Base-by-base conservation (phyloP, 2,329 filamentous ascomycete genomes). In the Monosporascus cannonballus region DNA sequence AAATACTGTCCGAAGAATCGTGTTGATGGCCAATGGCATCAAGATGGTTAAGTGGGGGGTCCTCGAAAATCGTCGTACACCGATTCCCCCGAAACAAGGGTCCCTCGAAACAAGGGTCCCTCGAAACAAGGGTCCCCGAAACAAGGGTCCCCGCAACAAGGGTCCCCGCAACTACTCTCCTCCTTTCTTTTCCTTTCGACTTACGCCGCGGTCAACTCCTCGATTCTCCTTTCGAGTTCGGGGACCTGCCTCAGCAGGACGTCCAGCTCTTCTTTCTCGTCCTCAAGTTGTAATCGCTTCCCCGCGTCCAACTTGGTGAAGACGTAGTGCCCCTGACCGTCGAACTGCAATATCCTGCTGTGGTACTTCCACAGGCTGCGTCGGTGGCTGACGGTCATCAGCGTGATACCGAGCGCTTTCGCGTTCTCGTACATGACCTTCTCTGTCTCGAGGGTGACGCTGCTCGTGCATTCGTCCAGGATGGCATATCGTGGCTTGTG, bases 301-400 rank as follows among this genome's bases (percentile, higher is more conserved):
- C 96, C 93, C 18, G 93, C 93, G 70, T 99, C 94, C 48, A 99
- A 75, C 52, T 81, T 82, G 0, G 91, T 95, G 65, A 99, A 99
- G 37, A 96, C 83, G 64, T 89, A 96, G 49, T 90, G 79, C 0
- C 94, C 94, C 71, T 96, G 90, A 0, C 94, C 94, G 69, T 97
- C 93, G 68, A 99, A 99, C 71, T 99, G 94, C 66, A 99, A 71
- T 55, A 99, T 97, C 71, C 87, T 87, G 60, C 84, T 87, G 70
- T 99, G 94, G 69, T 99, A 97, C 70, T 94, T 92, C 94, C 94
- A 99, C 61, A 99, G 71, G 73, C 90, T 96, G 56, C 91, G 77
- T 8, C 94, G 78, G 70, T 99, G 94, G 59, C 86, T 91, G 24
- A 99, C 94, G 0, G 94, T 99, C 90, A 99, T 96, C 57, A 99